Evolutionary conservation across 768 basidiomycete species (phyloP).

Genomic region (Tubosaeta brunneosetosa): DNA sequence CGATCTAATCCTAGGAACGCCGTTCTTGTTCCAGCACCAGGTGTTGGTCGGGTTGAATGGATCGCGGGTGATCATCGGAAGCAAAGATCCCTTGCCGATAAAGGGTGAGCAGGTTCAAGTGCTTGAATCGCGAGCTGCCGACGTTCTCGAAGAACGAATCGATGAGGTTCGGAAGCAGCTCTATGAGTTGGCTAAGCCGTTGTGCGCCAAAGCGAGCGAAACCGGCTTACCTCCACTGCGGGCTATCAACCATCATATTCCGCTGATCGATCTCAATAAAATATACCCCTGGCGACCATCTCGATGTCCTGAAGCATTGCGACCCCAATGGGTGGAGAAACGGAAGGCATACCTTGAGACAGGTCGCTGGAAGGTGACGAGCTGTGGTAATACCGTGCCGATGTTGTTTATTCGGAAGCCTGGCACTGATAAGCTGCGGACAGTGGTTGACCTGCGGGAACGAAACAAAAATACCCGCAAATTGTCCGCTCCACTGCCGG

Average conservation of each 20-base stretch:
- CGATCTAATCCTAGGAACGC: conserved; percentile 37
- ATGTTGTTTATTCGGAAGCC: conserved; percentile 6
- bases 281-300: conserved; percentile 1
- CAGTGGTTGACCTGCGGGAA: conserved; percentile 5
- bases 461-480: conserved; percentile 18
- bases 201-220: not conserved
- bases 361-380: not conserved
- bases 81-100: conserved; percentile 9
- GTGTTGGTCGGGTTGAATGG: conserved; percentile 29
- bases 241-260: conserved; percentile 3
- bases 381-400: not conserved
- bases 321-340: conserved; percentile 2
- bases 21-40: conserved; percentile 33
- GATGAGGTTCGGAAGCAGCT: conserved; percentile 6
- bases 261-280: not conserved
- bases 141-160: not conserved
- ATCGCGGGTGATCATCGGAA: conserved; percentile 9
- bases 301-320: not conserved
- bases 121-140: not conserved
- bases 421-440: not conserved
- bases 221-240: not conserved
- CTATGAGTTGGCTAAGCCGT: not conserved
- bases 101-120: conserved; percentile 1
- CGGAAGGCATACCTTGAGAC: not conserved
- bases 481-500: conserved; percentile 7